phyloP scores from a whole-genome alignment of 768 basidiomycete genomes.

The Termitomyces sp. region DNA sequence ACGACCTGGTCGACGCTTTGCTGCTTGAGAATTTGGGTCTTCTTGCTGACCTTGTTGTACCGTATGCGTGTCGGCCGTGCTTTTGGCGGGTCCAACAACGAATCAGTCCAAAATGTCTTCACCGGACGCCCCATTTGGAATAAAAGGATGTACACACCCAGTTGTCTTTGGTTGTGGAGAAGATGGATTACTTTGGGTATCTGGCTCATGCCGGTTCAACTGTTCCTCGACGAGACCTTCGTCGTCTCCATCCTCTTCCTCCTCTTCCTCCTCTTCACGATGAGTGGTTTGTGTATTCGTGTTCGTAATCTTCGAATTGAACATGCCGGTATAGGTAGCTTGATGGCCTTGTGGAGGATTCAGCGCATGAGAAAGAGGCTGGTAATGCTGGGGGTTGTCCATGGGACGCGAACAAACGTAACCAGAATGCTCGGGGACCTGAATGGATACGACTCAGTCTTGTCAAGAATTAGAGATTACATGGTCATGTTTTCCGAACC shows the following conservation, averaged over 20 bases:
- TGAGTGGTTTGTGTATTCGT: constrained; percentile 12
- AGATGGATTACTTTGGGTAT: constrained; percentile 33
- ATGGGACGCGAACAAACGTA: constrained; percentile 19
- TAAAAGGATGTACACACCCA: constrained; percentile 20
- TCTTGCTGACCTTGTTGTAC: constrained; percentile 20
- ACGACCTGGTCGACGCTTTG: constrained; percentile 73
- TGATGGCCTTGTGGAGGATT: constrained; percentile 45
- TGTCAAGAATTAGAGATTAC: background rate
- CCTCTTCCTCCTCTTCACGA: constrained; percentile 46
- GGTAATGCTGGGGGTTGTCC: constrained; percentile 79
- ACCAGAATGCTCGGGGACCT: background rate
- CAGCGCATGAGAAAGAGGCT: constrained; percentile 76
- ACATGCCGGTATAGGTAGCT: constrained; percentile 24
- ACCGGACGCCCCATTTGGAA: background rate
- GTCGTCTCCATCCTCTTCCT: constrained; percentile 71
- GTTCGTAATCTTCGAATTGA: constrained; percentile 16
- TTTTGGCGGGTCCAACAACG: constrained; percentile 10
- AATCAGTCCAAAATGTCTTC: constrained; percentile 8
- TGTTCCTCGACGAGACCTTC: constrained; percentile 73
- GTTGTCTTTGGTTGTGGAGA: constrained; percentile 30
- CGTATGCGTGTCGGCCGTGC: constrained; percentile 22
- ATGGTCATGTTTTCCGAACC: constrained; percentile 12
- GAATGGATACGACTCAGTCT: constrained; percentile 1
- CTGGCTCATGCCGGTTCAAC: constrained; percentile 45
- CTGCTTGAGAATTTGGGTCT: constrained; percentile 24